These are phyloP conservation scores for Tetradesmus obliquus DNA, from an alignment of 139 green algal genomes.

Conservation along the genomic window DNA sequence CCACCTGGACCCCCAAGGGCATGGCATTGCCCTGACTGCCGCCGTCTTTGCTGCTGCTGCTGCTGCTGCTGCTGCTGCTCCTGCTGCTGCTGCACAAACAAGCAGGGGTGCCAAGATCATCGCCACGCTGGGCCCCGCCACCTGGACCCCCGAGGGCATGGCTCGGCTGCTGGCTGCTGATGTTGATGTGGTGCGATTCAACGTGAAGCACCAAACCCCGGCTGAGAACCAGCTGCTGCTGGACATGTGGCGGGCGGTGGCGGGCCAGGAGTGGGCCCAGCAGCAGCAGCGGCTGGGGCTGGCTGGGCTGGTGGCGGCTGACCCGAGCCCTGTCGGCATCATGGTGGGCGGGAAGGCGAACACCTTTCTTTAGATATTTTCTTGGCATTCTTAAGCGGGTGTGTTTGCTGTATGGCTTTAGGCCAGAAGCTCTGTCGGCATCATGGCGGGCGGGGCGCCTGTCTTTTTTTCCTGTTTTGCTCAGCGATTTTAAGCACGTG, in stretches of 20 bases:
- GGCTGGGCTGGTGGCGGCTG: background rate
- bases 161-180: slow-evolving; percentile 70
- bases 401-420: no score
- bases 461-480: no score
- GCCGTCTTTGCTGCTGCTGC: no score
- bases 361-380: no score
- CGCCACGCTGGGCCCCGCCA: slow-evolving; percentile 73
- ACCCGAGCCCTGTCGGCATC: slow-evolving; percentile 3
- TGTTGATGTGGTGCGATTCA: slow-evolving; percentile 66
- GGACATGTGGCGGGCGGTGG: slow-evolving; percentile 31
- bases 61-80: background rate
- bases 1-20: slow-evolving; percentile 57
- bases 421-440: no score
- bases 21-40: slow-evolving; percentile 24
- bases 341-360: background rate
- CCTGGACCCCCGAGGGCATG: slow-evolving; percentile 57
- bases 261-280: background rate
- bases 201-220: slow-evolving; percentile 66
- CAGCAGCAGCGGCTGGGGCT: background rate
- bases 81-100: background rate
- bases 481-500: no score
- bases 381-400: no score
- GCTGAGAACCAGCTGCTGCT: slow-evolving; percentile 43
- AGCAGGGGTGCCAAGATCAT: slow-evolving; percentile 67
- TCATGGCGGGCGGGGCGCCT: no score